A percentile compares a stretch with the other conserved stretches of the same genome.
Evolutionary conservation across 495 filamentous ascomycete genomes (phyloP).

Genomic region (Neurospora sp.): DNA sequence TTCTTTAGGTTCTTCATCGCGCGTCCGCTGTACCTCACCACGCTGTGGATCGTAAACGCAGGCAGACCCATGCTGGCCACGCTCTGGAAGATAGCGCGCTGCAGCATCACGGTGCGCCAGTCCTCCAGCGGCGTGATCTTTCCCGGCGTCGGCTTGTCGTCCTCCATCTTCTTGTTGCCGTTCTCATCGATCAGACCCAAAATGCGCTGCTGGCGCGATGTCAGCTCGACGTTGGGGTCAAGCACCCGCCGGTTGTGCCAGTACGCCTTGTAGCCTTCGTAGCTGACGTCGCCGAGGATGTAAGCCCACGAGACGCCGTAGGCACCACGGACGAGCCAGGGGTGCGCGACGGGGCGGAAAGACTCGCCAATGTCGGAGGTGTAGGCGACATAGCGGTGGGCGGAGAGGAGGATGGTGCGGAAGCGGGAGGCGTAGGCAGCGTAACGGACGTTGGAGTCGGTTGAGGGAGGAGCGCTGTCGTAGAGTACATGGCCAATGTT

Average conservation of each 20-base stretch:
- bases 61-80: slow-evolving; percentile 89
- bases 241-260: slow-evolving; percentile 58
- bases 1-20: slow-evolving; percentile 76
- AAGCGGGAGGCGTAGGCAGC: slow-evolving; percentile 83
- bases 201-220: slow-evolving; percentile 27
- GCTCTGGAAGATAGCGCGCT: slow-evolving; percentile 82
- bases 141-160: slow-evolving; percentile 19
- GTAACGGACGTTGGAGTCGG: slow-evolving; percentile 77
- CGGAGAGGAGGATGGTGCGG: slow-evolving; percentile 79
- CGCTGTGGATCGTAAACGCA: slow-evolving; percentile 87
- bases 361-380: slow-evolving; percentile 96
- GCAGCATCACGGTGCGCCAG: slow-evolving; percentile 81
- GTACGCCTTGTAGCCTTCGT: slow-evolving; percentile 96
- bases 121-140: slow-evolving; percentile 76
- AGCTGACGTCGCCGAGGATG: slow-evolving; percentile 75
- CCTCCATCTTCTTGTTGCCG: slow-evolving; percentile 3
- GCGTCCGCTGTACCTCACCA: slow-evolving; percentile 76
- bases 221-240: slow-evolving; percentile 39
- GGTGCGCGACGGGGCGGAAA: slow-evolving; percentile 88
- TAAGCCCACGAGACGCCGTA: slow-evolving; percentile 93
- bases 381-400: slow-evolving; percentile 95
- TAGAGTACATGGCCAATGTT: slow-evolving; percentile 9
- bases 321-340: slow-evolving; percentile 64
- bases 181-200: slow-evolving; percentile 22
- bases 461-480: slow-evolving; percentile 64